Evolutionary conservation across 371 early-diverging fungal genomes (phyloP), one percentile per base, ranked within the genome.

Genomic region (Mucor plumbeus): DNA sequence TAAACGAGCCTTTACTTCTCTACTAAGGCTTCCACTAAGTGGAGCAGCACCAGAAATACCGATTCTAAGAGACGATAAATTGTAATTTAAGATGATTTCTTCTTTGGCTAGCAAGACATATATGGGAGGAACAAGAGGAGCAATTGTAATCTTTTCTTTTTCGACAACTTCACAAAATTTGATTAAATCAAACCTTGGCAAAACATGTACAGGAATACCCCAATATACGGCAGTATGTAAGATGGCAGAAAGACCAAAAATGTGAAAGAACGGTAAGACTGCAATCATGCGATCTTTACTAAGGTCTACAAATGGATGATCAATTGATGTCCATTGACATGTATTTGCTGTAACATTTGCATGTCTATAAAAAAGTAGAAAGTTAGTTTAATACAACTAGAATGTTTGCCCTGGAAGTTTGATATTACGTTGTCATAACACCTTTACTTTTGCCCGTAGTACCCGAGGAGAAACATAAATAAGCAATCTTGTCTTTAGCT

Each of bases 41-140:
- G 96, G 96, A 5, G 96, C 96, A n/a, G 95, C 98, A 31, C 91
- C 96, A 35, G 86, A 88, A 34, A 87, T 63, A 8, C 91, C 68
- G 36, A 72, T 73, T 14, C 76, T 55, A 1, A 95, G 69, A 15
- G 87, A 84, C 0, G 87, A 82, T 26, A 95, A 61, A 53, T 94
- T 85, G 69, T 83, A 92, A 7, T 90, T 69, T 35, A 79, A 76
- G 15, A 92, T 88, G 15, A 84, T 67, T 19, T 92, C 89, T 50
- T 84, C 72, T 64, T 91, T 91, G 17, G 84, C 82, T 17, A 93
- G 67, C 14, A 81, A 69, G 8, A 92, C 69, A 19, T 88, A 70
- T 59, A 95, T 90, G 1, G 96, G 95, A 6, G 96, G 96, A 0
- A 90, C 95, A 14, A 95, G 70, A 68, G 84, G 82, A 13, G 87